Conservation (phyloP, 257 asterid species). For the Ehretia macrophylla region DNA sequence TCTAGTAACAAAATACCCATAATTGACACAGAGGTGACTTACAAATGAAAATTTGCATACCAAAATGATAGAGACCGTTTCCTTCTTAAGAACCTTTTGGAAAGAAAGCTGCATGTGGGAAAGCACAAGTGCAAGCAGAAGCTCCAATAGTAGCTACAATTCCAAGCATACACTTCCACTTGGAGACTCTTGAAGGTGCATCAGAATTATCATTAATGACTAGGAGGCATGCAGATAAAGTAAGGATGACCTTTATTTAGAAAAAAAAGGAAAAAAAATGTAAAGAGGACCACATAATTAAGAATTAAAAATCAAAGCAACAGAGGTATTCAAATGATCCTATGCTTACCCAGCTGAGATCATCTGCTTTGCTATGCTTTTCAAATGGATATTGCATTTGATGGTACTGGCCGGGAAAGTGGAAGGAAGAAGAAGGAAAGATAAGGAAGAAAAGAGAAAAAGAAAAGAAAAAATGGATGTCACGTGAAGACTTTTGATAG, state of each 20-base stretch:
- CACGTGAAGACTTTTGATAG: too few species aligned
- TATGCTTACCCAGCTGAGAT: too few species aligned
- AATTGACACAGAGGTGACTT: conserved; percentile 50
- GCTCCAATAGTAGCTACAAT: conserved; percentile 60
- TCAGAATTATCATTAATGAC: conserved; percentile 60
- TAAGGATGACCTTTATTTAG: conserved; percentile 53
- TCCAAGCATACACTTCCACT: conserved; percentile 52
- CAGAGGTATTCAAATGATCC: too few species aligned
- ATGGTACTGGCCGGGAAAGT: too few species aligned
- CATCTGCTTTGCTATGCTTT: too few species aligned
- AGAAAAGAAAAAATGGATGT: too few species aligned
- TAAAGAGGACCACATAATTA: too few species aligned
- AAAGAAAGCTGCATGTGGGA: conserved; percentile 87
- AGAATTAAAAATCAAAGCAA: too few species aligned
- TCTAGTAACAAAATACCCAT: conserved; percentile 77
- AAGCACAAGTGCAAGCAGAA: conserved; percentile 69
- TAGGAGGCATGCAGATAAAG: conserved; percentile 61
- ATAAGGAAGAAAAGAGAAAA: too few species aligned
- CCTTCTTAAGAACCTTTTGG: conserved; percentile 71
- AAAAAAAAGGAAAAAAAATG: too few species aligned
- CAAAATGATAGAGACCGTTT: conserved; percentile 77
- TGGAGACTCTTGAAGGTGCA: conserved; percentile 53
- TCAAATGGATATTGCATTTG: too few species aligned
- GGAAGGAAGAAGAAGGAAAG: too few species aligned
- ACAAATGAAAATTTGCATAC: conserved; percentile 76